phyloP scores from a whole-genome alignment of 345 rosid genomes.

The Punica granatum region DNA sequence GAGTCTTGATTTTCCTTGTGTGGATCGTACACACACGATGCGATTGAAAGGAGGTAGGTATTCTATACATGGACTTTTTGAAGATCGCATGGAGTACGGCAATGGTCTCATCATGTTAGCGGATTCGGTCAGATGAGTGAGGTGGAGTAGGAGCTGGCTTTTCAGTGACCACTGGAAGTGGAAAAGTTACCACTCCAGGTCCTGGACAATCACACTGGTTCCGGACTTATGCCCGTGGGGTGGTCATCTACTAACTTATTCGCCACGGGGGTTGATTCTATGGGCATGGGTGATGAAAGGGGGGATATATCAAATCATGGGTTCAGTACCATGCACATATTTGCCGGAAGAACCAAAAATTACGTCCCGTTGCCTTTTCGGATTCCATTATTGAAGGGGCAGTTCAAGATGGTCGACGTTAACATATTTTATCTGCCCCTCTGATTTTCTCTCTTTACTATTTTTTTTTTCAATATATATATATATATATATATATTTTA shows the following conservation, averaged over 20 bases:
- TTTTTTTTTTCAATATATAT: not conserved
- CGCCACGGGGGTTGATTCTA: no score
- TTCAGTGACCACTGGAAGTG: no score
- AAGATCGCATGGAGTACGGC: no score
- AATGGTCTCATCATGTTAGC: no score
- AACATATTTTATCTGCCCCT: not conserved
- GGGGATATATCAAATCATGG: not conserved
- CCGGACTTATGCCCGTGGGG: no score
- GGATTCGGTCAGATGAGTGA: no score
- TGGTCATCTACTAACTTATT: no score
- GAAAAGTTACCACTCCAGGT: no score
- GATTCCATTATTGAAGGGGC: not conserved
- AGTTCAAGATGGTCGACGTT: not conserved
- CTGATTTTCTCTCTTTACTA: not conserved
- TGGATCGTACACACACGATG: not conserved
- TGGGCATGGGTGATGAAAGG: no score
- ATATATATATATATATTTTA: not conserved
- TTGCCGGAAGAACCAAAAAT: not conserved
- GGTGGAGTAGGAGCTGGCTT: no score
- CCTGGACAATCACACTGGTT: no score
- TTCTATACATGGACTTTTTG: no score
- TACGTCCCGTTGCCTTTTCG: constrained; percentile 1
- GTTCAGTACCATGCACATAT: not conserved
- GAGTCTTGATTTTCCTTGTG: not conserved
- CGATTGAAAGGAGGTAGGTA: not conserved